Conservation (phyloP, 176 grass and related monocot species). For the Tillandsia leiboldiana region DNA sequence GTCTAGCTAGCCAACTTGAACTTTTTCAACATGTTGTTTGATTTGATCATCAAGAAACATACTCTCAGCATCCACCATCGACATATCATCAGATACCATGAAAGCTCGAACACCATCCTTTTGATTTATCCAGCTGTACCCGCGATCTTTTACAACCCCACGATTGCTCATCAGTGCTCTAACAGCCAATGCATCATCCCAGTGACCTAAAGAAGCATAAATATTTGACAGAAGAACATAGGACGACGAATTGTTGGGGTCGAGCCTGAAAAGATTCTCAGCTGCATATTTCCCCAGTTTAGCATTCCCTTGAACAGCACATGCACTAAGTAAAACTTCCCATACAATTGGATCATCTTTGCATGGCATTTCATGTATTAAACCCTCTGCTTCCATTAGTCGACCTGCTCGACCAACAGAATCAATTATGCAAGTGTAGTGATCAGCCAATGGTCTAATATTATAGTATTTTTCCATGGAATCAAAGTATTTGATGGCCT, state of each 20-base stretch:
- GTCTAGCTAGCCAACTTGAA: constrained; percentile 12
- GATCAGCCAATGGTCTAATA: constrained; percentile 53
- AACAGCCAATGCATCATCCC: constrained; percentile 52
- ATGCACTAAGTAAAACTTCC: constrained; percentile 77
- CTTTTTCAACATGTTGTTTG: not conserved
- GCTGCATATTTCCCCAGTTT: constrained; percentile 53
- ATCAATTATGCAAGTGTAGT: constrained; percentile 88
- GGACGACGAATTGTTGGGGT: constrained; percentile 60
- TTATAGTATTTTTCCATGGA: constrained; percentile 44
- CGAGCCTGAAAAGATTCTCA: constrained; percentile 53
- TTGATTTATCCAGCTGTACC: constrained; percentile 74
- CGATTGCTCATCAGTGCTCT: constrained; percentile 59
- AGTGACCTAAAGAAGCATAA: constrained; percentile 61
- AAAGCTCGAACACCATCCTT: constrained; percentile 49
- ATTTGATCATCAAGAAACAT: constrained; percentile 5
- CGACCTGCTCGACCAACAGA: constrained; percentile 59
- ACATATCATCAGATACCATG: constrained; percentile 55
- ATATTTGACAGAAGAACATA: constrained; percentile 93
- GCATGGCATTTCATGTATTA: constrained; percentile 52
- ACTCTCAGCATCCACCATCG: constrained; percentile 15
- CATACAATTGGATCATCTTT: constrained; percentile 68
- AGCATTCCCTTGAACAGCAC: constrained; percentile 66
- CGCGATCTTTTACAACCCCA: constrained; percentile 60
- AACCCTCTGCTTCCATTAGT: constrained; percentile 46
- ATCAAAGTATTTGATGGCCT: constrained; percentile 48